Conservation (phyloP, 768 basidiomycete genomes). For the Lepiota venenata region DNA sequence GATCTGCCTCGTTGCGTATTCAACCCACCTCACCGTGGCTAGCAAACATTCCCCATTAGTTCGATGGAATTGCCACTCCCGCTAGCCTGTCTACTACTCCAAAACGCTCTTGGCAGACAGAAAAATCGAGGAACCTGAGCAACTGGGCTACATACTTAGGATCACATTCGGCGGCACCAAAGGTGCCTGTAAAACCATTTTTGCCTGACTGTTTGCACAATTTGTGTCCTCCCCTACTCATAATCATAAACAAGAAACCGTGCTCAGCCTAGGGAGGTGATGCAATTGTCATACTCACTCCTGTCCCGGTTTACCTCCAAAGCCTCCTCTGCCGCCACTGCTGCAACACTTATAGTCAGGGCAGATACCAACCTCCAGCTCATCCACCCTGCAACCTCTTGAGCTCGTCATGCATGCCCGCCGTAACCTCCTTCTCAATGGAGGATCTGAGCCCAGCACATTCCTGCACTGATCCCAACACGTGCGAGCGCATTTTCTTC, state of each 20-base stretch:
- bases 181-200: constrained; percentile 1
- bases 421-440: too few species aligned
- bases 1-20: constrained; percentile 1
- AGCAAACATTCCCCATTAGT: constrained; percentile 5
- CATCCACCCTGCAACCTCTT: too few species aligned
- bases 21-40: background rate
- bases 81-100: too few species aligned
- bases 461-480: too few species aligned
- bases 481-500: too few species aligned
- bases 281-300: background rate
- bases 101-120: too few species aligned
- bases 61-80: background rate
- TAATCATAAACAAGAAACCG: background rate
- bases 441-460: too few species aligned
- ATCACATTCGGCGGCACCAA: constrained; percentile 5
- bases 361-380: too few species aligned
- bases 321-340: background rate
- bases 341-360: too few species aligned
- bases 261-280: background rate
- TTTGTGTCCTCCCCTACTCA: background rate
- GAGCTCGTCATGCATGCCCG: too few species aligned
- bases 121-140: constrained; percentile 3
- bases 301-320: constrained; percentile 5
- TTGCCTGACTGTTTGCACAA: constrained; percentile 1
- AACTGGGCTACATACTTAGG: background rate